Percentiles rank a stretch among this genome's conserved stretches.
Conservation (phyloP, 768 basidiomycete genomes). For the Neoboletus brunneissimus region DNA sequence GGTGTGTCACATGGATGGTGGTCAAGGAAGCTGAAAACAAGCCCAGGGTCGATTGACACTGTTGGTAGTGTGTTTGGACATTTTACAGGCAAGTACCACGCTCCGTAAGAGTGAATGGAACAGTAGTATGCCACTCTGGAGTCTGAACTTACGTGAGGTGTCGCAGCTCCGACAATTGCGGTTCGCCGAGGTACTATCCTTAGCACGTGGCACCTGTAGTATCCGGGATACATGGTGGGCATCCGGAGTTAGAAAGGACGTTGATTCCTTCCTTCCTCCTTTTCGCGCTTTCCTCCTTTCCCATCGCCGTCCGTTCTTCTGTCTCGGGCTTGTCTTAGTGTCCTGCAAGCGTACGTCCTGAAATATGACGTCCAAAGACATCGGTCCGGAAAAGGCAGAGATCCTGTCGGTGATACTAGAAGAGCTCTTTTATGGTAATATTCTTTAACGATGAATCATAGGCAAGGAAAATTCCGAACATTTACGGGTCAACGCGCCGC, state of each 20-base stretch:
- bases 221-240: not conserved
- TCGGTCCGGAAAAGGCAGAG: not conserved
- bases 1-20: not conserved
- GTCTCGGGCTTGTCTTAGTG: not conserved
- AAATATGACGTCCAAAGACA: not conserved
- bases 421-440: not conserved
- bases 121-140: not conserved
- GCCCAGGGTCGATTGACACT: not conserved
- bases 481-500: not conserved
- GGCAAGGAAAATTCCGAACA: not conserved
- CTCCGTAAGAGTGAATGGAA: too few relatives aligned
- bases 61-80: not conserved
- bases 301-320: too few relatives aligned
- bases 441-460: not conserved
- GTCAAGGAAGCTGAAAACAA: too few relatives aligned
- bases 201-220: not conserved
- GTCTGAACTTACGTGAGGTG: not conserved
- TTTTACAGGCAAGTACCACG: not conserved
- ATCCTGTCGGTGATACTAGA: not conserved
- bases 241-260: not conserved
- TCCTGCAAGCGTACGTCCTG: too few relatives aligned
- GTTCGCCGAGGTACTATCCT: not conserved
- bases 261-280: not conserved
- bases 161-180: not conserved
- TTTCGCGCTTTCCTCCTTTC: not conserved